Base-by-base conservation (phyloP, 768 basidiomycete genomes). In the Tulasnella sp. region DNA sequence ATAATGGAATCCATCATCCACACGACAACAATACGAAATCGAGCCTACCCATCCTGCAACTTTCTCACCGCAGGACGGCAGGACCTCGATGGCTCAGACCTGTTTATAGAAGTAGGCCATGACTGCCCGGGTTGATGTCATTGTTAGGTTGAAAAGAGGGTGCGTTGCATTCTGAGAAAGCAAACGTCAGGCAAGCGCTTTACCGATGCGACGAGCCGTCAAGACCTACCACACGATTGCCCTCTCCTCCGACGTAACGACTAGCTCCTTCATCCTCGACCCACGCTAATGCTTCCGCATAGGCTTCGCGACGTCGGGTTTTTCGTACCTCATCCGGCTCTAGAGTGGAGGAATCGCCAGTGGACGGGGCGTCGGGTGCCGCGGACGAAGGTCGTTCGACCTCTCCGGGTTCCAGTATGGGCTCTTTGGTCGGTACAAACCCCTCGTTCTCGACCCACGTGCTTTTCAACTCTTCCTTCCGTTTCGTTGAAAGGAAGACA, bases 71-170 rank as follows among this genome's bases (percentile, higher is more conserved):
- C n/a, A 54, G 1, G 24, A 54, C n/a, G 24, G n/a, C n/a, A 22
- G 16, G 1, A 28, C 58, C 7, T 60, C 58, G 16, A 18, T 44
- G 16, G 41, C 11, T 42, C 40, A 42, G 12, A 18, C 81, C 78
- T 94, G 93, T 3, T 88, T 86, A 85, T 95, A 95, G 83, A 95
- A 95, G 85, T 93, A 88, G 16, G 88, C 87, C 90, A 95, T 91
- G 28, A 95, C 89, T 0, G 84, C 89, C 82, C 92, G 89, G 3
- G 90, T 85, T 82, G 95, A 91, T 0, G 93, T 91, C 4, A 91
- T 87, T 0, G 93, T 92, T 74, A 96, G 85, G 82, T 94, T 94
- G 86, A 94, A 93, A 20, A 95, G 81, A 0, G 94, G 94, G 81
- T 94, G 93, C 0, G 93, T 93, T 8, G 94, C 93, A 83, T 96